A percentile compares a stretch with the other conserved stretches of the same genome.
phyloP scores from a whole-genome alignment of 2,329 filamentous ascomycete species.

The Clonostachys byssicola region DNA sequence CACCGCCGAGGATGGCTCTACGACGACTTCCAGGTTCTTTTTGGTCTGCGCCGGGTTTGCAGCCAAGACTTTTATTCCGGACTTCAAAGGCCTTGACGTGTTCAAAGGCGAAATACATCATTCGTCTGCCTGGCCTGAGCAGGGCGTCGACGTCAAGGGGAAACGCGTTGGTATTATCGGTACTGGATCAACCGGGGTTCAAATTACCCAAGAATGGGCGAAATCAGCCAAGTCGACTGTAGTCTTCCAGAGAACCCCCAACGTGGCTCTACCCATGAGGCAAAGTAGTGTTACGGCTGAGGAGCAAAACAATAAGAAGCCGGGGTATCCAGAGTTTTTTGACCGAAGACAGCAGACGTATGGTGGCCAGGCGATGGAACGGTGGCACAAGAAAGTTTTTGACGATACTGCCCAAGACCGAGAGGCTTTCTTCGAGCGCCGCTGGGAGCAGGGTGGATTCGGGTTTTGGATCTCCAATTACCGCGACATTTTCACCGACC shows the following conservation, averaged over 20 bases:
- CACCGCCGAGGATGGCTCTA: slow-evolving; percentile 22
- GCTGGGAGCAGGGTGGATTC: slow-evolving; percentile 42
- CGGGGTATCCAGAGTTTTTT: not conserved
- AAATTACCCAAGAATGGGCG: no score
- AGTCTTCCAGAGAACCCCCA: slow-evolving; percentile 26
- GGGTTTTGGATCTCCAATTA: slow-evolving; percentile 38
- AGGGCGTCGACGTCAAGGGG: slow-evolving; percentile 34
- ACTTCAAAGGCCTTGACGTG: slow-evolving; percentile 16
- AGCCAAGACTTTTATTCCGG: slow-evolving; percentile 29
- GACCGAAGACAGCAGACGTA: not conserved
- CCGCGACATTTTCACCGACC: slow-evolving; percentile 32
- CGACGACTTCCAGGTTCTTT: slow-evolving; percentile 24
- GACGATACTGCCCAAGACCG: slow-evolving; percentile 30
- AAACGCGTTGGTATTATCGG: slow-evolving; percentile 62
- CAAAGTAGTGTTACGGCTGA: slow-evolving; percentile 24
- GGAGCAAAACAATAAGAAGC: no score
- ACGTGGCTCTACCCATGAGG: slow-evolving; percentile 53
- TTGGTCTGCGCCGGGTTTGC: slow-evolving; percentile 33
- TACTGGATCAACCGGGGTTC: slow-evolving; percentile 60
- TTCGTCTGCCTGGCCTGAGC: slow-evolving; percentile 1
- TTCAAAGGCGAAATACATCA: not conserved
- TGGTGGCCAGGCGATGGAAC: slow-evolving; percentile 2
- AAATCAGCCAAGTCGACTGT: not conserved
- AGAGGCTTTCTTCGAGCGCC: slow-evolving; percentile 32
- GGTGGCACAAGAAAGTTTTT: no score